Evolutionary conservation across 768 basidiomycete species (phyloP), one percentile per base, ranked within the genome.

Genomic region (Suillus weaverae): DNA sequence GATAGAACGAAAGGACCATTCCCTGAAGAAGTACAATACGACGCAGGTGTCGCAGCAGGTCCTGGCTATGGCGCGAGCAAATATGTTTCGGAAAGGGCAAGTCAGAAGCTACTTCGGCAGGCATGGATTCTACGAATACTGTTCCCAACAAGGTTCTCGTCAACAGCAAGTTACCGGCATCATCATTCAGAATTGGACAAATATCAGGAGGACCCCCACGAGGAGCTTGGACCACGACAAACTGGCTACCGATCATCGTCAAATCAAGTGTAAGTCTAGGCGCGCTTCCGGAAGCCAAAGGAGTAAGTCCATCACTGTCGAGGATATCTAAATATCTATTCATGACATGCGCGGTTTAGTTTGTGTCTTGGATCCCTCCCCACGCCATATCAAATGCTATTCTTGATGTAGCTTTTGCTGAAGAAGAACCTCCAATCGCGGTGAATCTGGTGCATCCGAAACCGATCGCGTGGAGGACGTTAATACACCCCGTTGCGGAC

Each of bases 51-150:
- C n/a, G 78, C 81, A 1, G 61, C 76, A 3, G 81, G 81, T 2
- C 66, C 63, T 18, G 85, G 84, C 0, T 85, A 85, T 56, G 76
- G 81, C 14, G 83, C 84, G 63, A 71, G 75, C 0, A 86, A 86
- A 69, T 84, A 81, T 64, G 66, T 78, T 4, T 66, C 78, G 0
- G 83, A 84, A 70, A 68, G 78, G 56, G 75, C 78, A 53, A 22
- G 79, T 67, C 11, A 13, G 13, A 36, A 3, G 32, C 32, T 8
- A 51, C 6, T 4, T n/a, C 10, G 8, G 46, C 5, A 36, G 6
- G 7, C 13, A 30, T 14, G 1, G 5, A 11, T 22, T 10, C 3
- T 7, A 53, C 39, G 61, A 32, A 69, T 26, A 8, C 30, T 16
- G 3, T 16, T 30, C 7, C 22, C 18, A 51, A 30, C 30, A 38